Conservation (phyloP, 1,139 yeast species). For the Diutina catenulata region DNA sequence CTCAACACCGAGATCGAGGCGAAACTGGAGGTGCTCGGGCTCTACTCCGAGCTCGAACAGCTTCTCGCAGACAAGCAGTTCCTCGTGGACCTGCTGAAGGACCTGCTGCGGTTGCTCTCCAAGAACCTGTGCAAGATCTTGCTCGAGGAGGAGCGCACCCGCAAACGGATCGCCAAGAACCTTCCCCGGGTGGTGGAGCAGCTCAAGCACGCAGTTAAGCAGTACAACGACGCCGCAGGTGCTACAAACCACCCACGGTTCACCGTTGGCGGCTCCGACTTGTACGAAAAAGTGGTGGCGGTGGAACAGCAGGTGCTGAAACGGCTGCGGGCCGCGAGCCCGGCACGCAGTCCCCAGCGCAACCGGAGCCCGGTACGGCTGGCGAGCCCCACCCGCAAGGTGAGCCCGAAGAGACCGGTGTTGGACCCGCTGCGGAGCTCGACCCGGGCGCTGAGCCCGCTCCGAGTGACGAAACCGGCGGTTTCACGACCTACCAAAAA, state of each 20-base stretch:
- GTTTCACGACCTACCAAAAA: constrained; percentile 96
- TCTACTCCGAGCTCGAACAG: constrained; percentile 42
- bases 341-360: background rate
- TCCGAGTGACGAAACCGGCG: constrained; percentile 69
- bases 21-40: constrained; percentile 42
- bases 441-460: constrained; percentile 40
- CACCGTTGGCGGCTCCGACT: constrained; percentile 32
- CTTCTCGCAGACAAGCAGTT: constrained; percentile 50
- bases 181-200: constrained; percentile 52
- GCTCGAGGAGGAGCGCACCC: constrained; percentile 64
- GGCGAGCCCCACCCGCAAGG: constrained; percentile 6
- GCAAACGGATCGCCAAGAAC: constrained; percentile 54
- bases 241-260: constrained; percentile 26
- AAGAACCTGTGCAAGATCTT: constrained; percentile 72
- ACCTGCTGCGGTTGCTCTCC: constrained; percentile 66
- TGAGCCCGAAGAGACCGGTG: background rate
- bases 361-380: background rate
- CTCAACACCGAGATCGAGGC: constrained; percentile 40
- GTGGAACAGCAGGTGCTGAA: constrained; percentile 20
- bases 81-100: constrained; percentile 60
- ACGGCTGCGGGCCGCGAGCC: background rate
- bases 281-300: constrained; percentile 27
- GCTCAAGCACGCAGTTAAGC: constrained; percentile 34
- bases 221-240: constrained; percentile 30
- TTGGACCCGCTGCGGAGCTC: constrained; percentile 9